phyloP scores from a whole-genome alignment of 352 stramenopile genomes.

The Pythium aquatile region DNA sequence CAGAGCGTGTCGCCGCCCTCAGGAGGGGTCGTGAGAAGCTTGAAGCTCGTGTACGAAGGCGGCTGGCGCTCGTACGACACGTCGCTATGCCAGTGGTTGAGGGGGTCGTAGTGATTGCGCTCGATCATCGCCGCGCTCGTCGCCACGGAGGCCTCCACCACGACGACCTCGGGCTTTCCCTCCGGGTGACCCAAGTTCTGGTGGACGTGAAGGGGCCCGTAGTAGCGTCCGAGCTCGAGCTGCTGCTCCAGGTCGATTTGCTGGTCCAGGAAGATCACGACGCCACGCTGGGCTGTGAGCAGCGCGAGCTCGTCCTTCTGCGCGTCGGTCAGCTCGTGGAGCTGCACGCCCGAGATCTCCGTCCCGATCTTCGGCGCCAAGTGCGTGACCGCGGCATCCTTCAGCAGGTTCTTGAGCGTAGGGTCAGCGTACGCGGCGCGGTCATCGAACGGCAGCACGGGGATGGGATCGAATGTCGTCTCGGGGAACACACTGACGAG shows the following conservation, averaged over 20 bases:
- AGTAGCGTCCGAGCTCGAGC: slow-evolving; percentile 30
- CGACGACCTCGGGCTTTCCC: slow-evolving; percentile 20
- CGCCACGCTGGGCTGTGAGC: slow-evolving; percentile 13
- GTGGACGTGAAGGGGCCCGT: slow-evolving; percentile 35
- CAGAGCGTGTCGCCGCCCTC: slow-evolving; percentile 46
- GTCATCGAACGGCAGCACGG: slow-evolving; percentile 1
- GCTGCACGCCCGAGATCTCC: slow-evolving; percentile 29
- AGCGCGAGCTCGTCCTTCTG: slow-evolving; percentile 28
- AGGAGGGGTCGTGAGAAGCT: slow-evolving; percentile 32
- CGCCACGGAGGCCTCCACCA: slow-evolving; percentile 4
- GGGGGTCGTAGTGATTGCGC: slow-evolving; percentile 26
- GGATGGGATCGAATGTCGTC: not conserved
- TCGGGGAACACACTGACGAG: slow-evolving; percentile 4
- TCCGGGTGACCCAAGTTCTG: slow-evolving; percentile 23
- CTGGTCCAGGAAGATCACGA: slow-evolving; percentile 22
- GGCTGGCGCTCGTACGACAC: slow-evolving; percentile 40
- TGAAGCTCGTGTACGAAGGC: slow-evolving; percentile 35
- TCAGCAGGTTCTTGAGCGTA: slow-evolving; percentile 29
- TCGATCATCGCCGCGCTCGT: slow-evolving; percentile 14
- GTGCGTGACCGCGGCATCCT: slow-evolving; percentile 22
- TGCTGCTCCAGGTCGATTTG: slow-evolving; percentile 28
- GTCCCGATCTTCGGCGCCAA: slow-evolving; percentile 29
- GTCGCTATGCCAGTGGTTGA: slow-evolving; percentile 42
- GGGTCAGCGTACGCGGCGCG: not conserved
- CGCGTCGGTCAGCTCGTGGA: slow-evolving; percentile 33